Base-by-base conservation (phyloP, 768 basidiomycete species). In the Royoungia palumana region DNA sequence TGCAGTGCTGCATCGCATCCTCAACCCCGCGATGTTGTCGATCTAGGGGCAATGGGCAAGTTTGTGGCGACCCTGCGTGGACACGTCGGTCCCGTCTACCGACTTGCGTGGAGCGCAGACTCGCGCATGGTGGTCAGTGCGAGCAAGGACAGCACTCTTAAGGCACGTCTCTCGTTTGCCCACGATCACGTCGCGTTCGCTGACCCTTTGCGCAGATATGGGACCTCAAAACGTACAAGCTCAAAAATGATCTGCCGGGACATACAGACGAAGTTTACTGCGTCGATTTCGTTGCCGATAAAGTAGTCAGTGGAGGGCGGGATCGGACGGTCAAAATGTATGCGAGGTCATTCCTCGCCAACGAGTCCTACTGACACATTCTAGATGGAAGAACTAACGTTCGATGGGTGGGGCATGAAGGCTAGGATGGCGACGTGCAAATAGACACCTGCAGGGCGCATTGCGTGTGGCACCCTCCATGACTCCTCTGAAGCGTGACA, bases 181-280 rank as follows among this genome's bases (percentile, higher is more conserved):
- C n/a, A 27, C 14, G 30, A 46, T 35, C 36, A 2, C 14, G 20
- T 10, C 7, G 25, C 5, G 20, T 20, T n/a, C 35, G 11, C 36
- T 11, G 6, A 52, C 14, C 6, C 5, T 38, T 19, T 10, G n/a
- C 19, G 11, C 51, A 65, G 93, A 84, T 97, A 20, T 98, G 95
- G 95, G 91, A 96, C 67, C 75, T 98, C 47, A 94, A 91, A 67
- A 97, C 93, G 6, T 92, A 90, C 69, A 98, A 99, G 70, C 82
- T 99, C 53, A 89, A 91, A 63, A 83, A 80, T 7, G 95, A 99
- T 66, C 81, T 99, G 16, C 92, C 94, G 0, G 95, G 95, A 17
- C 95, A 99, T 65, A 89, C 88, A 2, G 95, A 99, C 57, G 95
- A 99, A 66, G 94, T 99, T 30, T 98, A 97, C 70, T 97, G 95